A percentile compares a stretch with the other conserved stretches of the same genome.
phyloP scores from a whole-genome alignment of 176 grass and related monocot species.

The Oryza meridionalis region DNA sequence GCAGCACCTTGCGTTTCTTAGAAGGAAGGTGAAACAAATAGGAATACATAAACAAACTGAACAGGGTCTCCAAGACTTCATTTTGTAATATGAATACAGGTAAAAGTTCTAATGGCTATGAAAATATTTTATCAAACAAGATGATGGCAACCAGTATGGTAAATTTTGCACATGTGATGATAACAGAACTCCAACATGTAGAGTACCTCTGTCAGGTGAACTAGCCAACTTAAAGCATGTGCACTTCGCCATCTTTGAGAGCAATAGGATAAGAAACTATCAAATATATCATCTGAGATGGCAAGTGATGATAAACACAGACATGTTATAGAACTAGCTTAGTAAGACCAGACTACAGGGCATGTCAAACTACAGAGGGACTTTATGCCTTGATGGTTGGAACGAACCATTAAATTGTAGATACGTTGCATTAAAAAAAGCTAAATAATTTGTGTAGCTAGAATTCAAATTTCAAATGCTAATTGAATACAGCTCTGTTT shows the following conservation, averaged over 20 bases:
- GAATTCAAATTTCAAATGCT: constrained; percentile 1
- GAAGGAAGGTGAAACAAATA: not conserved
- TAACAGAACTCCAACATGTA: not conserved
- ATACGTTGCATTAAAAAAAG: not conserved
- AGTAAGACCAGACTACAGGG: not conserved
- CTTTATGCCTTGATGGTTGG: not conserved
- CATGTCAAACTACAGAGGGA: not conserved
- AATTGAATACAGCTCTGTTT: not conserved
- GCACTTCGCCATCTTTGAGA: not conserved
- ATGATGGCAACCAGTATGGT: not conserved
- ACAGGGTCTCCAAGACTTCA: not conserved
- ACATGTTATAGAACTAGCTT: not conserved
- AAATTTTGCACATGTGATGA: constrained; percentile 7
- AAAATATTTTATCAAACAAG: not conserved
- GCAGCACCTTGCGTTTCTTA: not conserved
- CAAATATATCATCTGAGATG: not conserved
- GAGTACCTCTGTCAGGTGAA: not conserved
- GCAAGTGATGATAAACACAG: not conserved
- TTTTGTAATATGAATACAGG: not conserved
- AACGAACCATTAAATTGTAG: not conserved
- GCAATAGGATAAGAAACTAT: not conserved
- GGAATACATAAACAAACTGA: not conserved
- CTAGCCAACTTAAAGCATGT: not conserved
- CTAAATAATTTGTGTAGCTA: not conserved
- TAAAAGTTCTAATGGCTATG: not conserved